Conservation (phyloP, 106 monocot genomes). For the Cymbidium sinense region DNA sequence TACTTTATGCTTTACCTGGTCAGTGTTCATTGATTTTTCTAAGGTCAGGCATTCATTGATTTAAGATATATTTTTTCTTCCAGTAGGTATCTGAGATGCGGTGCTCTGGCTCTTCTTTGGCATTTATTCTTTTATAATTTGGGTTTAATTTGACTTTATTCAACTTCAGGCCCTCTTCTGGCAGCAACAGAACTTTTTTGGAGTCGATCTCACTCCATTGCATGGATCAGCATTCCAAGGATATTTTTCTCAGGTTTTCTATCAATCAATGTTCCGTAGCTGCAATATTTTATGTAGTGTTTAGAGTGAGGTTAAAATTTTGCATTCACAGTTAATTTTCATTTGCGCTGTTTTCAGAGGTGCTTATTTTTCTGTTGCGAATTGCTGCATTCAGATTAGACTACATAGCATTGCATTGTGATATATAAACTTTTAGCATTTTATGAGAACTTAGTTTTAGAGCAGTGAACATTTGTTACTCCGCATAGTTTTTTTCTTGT, state of each 20-base stretch:
- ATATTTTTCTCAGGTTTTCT: conserved; percentile 85
- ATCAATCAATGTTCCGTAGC: background rate
- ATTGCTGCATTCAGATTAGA: background rate
- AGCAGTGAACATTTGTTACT: too few species aligned
- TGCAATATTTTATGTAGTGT: background rate
- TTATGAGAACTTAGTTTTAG: too few species aligned
- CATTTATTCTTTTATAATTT: background rate
- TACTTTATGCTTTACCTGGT: background rate
- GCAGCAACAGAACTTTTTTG: conserved; percentile 93
- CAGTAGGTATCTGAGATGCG: background rate
- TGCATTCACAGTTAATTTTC: background rate
- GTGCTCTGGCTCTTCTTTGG: background rate
- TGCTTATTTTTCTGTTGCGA: background rate
- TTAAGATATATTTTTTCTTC: background rate
- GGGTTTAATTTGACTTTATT: background rate
- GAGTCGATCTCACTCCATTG: conserved; percentile 88
- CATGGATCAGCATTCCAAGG: conserved; percentile 83
- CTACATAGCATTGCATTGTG: background rate
- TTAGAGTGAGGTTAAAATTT: background rate
- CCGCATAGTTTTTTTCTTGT: too few species aligned
- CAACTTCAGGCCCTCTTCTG: conserved; percentile 79
- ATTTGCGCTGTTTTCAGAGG: background rate
- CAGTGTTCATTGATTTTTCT: too few species aligned
- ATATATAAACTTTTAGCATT: background rate
- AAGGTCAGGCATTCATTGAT: background rate